Conservation (phyloP, 2,329 filamentous ascomycete genomes). For the Hortaea sp. region DNA sequence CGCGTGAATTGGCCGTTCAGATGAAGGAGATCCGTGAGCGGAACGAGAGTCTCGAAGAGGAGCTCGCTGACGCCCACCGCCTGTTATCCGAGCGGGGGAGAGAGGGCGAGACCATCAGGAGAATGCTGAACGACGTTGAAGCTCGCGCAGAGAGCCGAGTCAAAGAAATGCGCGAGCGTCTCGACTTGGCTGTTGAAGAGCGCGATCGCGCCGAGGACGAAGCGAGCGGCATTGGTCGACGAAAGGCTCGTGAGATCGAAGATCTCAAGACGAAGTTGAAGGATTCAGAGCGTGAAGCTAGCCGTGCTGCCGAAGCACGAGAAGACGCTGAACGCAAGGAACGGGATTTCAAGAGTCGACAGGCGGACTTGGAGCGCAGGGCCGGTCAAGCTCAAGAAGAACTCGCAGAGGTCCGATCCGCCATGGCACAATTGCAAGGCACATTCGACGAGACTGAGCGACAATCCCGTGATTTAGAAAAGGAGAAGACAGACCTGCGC, state of each 20-base stretch:
- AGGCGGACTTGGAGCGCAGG: conserved; percentile 64
- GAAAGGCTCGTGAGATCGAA: conserved; percentile 72
- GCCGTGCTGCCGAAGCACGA: conserved; percentile 60
- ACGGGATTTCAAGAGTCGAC: conserved; percentile 61
- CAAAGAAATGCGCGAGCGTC: conserved; percentile 75
- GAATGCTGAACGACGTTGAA: conserved; percentile 78
- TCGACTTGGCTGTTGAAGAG: conserved; percentile 89
- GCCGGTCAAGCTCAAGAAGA: conserved; percentile 63
- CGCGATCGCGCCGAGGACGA: conserved; percentile 89
- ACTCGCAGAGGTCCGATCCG: conserved; percentile 61
- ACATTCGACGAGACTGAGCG: conserved; percentile 80
- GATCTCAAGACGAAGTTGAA: conserved; percentile 70
- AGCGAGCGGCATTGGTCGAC: conserved; percentile 63
- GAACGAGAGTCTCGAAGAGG: conserved; percentile 81
- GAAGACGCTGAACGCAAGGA: conserved; percentile 67
- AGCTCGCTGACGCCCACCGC: conserved; percentile 77
- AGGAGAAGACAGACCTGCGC: conserved; percentile 66
- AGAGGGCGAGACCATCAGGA: conserved; percentile 89
- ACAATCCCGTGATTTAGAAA: conserved; percentile 73
- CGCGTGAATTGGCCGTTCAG: conserved; percentile 76
- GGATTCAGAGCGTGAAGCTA: conserved; percentile 70
- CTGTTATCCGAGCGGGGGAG: conserved; percentile 79
- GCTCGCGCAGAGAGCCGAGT: conserved; percentile 70
- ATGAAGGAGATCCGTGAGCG: conserved; percentile 80
- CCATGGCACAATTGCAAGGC: conserved; percentile 67